phyloP scores from a whole-genome alignment of 1,284 basidiomycete genomes.

The Entoloma clypeatum region DNA sequence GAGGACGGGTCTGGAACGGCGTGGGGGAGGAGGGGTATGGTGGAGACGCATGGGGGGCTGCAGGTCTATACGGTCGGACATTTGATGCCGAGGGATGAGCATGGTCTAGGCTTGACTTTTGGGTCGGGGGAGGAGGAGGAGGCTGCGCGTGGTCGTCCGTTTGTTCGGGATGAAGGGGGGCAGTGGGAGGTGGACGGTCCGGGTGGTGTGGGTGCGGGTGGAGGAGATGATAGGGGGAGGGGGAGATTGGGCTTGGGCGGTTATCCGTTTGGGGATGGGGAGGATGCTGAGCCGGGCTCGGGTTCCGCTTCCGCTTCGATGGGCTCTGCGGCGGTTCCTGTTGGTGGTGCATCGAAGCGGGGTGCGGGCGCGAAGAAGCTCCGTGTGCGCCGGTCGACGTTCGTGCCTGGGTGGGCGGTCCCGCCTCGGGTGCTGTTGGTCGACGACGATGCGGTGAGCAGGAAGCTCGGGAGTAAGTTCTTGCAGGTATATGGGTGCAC shows the following conservation, averaged over 20 bases:
- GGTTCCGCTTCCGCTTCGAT: constrained; percentile 6
- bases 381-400: constrained; percentile 68
- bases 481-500: constrained; percentile 94
- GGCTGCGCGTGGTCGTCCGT: too few species aligned
- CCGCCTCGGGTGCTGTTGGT: constrained; percentile 87
- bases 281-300: constrained; percentile 10
- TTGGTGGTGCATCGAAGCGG: constrained; percentile 1
- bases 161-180: too few species aligned
- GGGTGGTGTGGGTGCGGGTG: neutral
- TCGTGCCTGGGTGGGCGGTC: constrained; percentile 87
- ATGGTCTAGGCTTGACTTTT: too few species aligned
- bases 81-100: constrained; percentile 55
- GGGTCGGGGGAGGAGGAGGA: too few species aligned
- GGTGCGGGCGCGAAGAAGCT: constrained; percentile 36
- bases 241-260: constrained; percentile 62
- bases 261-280: constrained; percentile 18
- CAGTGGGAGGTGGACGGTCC: too few species aligned
- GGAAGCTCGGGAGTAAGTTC: constrained; percentile 88
- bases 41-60: constrained; percentile 62
- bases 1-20: constrained; percentile 12
- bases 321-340: constrained; percentile 4
- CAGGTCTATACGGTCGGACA: constrained; percentile 84
- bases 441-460: constrained; percentile 91
- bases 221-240: constrained; percentile 42
- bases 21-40: constrained; percentile 45